phyloP scores from a whole-genome alignment of 306 rosid species.

The Quercus berberidifolia region DNA sequence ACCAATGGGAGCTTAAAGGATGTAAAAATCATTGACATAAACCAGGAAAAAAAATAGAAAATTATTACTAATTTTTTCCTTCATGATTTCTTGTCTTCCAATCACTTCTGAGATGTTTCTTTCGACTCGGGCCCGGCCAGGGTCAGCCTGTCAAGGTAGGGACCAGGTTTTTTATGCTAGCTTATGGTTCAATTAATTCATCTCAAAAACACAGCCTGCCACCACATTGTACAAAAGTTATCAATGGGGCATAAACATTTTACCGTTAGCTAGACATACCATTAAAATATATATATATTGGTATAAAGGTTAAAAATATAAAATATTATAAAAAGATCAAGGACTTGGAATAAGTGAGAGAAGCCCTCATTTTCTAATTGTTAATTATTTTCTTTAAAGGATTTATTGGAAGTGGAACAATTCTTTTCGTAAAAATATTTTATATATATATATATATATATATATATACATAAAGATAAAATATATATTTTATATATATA shows the following conservation, averaged over 20 bases:
- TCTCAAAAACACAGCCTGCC: too few relatives aligned
- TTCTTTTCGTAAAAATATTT: background rate
- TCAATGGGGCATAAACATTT: too few relatives aligned
- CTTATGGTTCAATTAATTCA: too few relatives aligned
- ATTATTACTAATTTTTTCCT: background rate
- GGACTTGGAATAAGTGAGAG: too few relatives aligned
- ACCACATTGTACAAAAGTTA: too few relatives aligned
- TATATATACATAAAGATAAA: too few relatives aligned
- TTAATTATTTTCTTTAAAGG: background rate
- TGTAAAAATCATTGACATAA: background rate
- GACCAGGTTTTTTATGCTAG: background rate
- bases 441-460: background rate
- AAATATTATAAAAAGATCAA: too few relatives aligned
- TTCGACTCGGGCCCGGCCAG: background rate
- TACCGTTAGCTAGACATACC: too few relatives aligned
- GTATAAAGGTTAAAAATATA: too few relatives aligned
- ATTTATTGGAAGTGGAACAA: background rate
- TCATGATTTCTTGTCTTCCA: background rate
- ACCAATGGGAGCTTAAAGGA: background rate
- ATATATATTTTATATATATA: too few relatives aligned
- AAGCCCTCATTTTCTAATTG: background rate
- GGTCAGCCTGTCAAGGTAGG: background rate
- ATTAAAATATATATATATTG: background rate
- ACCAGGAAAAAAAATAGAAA: background rate
- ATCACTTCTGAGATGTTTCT: background rate